phyloP scores from a whole-genome alignment of 345 rosid genomes.

The Combretum micranthum region DNA sequence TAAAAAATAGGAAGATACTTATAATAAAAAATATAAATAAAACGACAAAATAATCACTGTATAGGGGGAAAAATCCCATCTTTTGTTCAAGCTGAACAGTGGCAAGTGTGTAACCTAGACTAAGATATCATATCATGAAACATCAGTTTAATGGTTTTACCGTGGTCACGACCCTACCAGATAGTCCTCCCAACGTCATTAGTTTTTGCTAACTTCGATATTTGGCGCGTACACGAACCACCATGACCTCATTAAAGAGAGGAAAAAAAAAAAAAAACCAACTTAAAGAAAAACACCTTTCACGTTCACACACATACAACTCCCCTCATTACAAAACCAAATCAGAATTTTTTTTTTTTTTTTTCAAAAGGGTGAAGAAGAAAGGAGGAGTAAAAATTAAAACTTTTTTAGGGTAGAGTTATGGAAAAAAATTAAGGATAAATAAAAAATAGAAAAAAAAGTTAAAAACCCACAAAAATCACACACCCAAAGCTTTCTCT shows the following conservation, averaged over 20 bases:
- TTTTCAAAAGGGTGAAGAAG: background rate
- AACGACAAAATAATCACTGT: no score
- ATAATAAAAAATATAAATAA: no score
- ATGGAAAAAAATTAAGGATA: slow-evolving; percentile 1
- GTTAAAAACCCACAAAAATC: slow-evolving; percentile 1
- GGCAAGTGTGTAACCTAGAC: no score
- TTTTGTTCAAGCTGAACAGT: no score
- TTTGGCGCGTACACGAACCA: slow-evolving; percentile 12
- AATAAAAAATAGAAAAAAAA: background rate
- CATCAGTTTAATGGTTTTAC: no score
- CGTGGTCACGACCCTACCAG: slow-evolving; percentile 1
- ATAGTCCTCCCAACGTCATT: background rate
- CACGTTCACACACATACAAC: no score
- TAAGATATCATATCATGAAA: no score
- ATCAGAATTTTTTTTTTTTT: no score
- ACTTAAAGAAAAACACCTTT: background rate
- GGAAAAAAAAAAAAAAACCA: background rate
- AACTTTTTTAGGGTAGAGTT: background rate
- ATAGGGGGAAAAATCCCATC: no score
- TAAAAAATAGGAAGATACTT: no score
- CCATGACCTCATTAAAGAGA: slow-evolving; percentile 1
- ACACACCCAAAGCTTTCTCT: background rate
- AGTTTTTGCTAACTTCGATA: slow-evolving; percentile 2
- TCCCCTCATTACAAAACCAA: no score
- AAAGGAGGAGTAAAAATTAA: background rate